These are phyloP conservation scores for Cicer judaicum DNA, from an alignment of 306 rosid genomes.

Conservation along the genomic window DNA sequence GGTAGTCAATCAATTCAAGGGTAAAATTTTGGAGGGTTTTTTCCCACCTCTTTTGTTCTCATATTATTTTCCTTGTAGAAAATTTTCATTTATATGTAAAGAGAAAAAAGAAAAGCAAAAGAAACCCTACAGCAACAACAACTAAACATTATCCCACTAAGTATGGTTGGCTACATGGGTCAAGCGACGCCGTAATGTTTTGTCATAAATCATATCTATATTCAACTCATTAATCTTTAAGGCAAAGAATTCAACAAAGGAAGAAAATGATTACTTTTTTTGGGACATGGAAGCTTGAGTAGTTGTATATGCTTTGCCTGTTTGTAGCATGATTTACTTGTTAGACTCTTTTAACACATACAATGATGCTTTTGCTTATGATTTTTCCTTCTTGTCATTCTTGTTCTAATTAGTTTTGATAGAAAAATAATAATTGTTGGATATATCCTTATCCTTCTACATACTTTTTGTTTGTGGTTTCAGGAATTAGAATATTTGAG, in stretches of 20 bases:
- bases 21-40: conserved; percentile 26
- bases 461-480: conserved; percentile 50
- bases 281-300: conserved; percentile 30
- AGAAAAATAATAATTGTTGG: conserved; percentile 8
- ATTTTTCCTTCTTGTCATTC: conserved; percentile 31
- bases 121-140: neutral
- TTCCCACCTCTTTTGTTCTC: conserved; percentile 27
- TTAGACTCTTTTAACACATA: conserved; percentile 22
- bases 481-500: conserved; percentile 95
- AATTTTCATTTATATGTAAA: conserved; percentile 20
- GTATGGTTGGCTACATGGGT: too few relatives aligned
- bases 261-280: conserved; percentile 28
- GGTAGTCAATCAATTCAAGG: conserved; percentile 26
- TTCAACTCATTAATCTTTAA: too few relatives aligned
- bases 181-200: too few relatives aligned
- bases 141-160: too few relatives aligned
- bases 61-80: conserved; percentile 3
- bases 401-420: conserved; percentile 29
- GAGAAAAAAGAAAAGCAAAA: neutral
- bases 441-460: conserved; percentile 38
- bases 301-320: neutral
- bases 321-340: conserved; percentile 20
- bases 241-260: neutral
- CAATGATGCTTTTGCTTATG: conserved; percentile 17
- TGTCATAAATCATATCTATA: too few relatives aligned